These are phyloP conservation scores for Aaosphaeria arxii DNA, from an alignment of 2,329 filamentous ascomycete species.

Conservation along the genomic window DNA sequence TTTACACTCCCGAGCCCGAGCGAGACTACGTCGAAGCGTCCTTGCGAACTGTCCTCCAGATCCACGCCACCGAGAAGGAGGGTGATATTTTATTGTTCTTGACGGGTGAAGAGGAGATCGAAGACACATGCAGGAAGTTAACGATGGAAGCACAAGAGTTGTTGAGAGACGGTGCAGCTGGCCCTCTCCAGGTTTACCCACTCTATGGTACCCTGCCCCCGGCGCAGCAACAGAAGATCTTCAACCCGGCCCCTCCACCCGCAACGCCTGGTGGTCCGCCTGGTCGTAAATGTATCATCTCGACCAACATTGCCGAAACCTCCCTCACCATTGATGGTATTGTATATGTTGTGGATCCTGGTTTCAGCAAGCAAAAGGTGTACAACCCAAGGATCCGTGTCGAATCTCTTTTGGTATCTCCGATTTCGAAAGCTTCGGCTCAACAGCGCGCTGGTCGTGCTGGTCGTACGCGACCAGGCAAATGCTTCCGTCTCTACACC, in stretches of 20 bases:
- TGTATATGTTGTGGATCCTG: slow-evolving; percentile 97
- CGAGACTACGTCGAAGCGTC: slow-evolving; percentile 96
- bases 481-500: slow-evolving; percentile 96
- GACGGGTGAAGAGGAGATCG: slow-evolving; percentile 97
- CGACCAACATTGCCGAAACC: slow-evolving; percentile 97
- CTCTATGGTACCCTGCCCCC: slow-evolving; percentile 93
- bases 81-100: slow-evolving; percentile 93
- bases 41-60: slow-evolving; percentile 90
- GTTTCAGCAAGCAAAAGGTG: slow-evolving; percentile 99
- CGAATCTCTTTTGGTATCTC: slow-evolving; percentile 94
- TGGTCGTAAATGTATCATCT: slow-evolving; percentile 90
- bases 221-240: slow-evolving; percentile 90
- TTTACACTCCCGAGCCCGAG: slow-evolving; percentile 95
- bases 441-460: slow-evolving; percentile 98
- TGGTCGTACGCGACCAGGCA: slow-evolving; percentile 95
- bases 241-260: slow-evolving; percentile 79
- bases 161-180: slow-evolving; percentile 84
- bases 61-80: slow-evolving; percentile 87
- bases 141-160: slow-evolving; percentile 87
- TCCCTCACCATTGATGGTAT: slow-evolving; percentile 98
- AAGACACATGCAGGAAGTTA: slow-evolving; percentile 93
- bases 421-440: slow-evolving; percentile 95
- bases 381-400: slow-evolving; percentile 97
- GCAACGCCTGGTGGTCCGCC: slow-evolving; percentile 73
- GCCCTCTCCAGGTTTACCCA: slow-evolving; percentile 85